These are phyloP conservation scores for Sporothrix phasma DNA, from an alignment of 2,329 filamentous ascomycete species.

Conservation along the genomic window DNA sequence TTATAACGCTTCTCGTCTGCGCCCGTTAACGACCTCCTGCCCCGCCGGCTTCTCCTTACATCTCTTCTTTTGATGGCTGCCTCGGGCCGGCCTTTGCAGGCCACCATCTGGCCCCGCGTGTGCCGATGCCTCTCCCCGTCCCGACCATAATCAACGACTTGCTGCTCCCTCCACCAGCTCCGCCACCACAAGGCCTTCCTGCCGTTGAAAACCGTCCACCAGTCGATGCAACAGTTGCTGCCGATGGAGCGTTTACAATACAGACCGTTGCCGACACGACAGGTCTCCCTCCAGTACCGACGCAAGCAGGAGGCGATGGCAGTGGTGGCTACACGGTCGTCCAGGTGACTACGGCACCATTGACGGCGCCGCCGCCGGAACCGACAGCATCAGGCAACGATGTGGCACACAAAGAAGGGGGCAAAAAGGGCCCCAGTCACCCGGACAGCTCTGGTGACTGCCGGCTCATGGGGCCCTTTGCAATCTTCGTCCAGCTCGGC, in stretches of 20 bases:
- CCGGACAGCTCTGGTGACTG: conserved; percentile 58
- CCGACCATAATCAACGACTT: not conserved
- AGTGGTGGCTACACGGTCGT: not conserved
- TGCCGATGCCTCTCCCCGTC: not conserved
- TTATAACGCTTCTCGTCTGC: not conserved
- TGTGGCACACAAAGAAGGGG: not conserved
- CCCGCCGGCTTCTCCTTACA: not conserved
- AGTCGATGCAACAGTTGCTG: not conserved
- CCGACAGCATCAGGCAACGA: not conserved
- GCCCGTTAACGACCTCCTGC: not conserved
- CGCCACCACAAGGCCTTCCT: conserved; percentile 8
- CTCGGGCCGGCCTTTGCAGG: not conserved
- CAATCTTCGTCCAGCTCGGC: conserved; percentile 78
- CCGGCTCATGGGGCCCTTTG: conserved; percentile 79
- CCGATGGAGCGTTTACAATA: conserved; percentile 11
- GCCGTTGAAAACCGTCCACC: not conserved
- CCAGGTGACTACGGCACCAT: not conserved
- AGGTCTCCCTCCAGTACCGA: not conserved
- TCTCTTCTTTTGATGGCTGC: not conserved
- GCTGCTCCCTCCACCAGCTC: conserved; percentile 9
- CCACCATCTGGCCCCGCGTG: conserved; percentile 2
- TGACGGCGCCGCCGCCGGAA: not conserved
- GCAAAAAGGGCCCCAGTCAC: conserved; percentile 8
- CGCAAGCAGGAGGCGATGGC: not conserved
- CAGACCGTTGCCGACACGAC: conserved; percentile 13